A percentile compares a stretch with the other conserved stretches of the same genome.
Conservation (phyloP, 495 filamentous ascomycete genomes). For the Oleoguttula mirabilis region DNA sequence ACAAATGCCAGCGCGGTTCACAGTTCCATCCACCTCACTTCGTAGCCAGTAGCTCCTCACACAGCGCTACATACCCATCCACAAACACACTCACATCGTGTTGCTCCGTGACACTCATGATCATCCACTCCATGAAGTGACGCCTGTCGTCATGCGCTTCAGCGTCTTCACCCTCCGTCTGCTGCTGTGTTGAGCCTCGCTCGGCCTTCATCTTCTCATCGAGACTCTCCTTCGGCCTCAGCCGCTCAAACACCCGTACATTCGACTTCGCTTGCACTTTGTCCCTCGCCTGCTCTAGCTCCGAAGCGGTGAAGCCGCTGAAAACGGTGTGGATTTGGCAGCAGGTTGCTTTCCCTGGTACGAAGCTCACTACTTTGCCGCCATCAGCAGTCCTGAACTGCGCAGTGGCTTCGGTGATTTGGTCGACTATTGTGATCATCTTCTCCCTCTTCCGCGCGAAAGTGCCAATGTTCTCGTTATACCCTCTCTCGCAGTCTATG, state of each 20-base stretch:
- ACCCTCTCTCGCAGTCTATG: conserved; percentile 14
- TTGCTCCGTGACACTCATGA: conserved; percentile 4
- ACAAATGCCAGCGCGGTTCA: no score
- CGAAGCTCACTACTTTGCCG: conserved; percentile 2
- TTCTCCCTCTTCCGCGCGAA: conserved; percentile 13
- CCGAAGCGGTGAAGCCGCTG: conserved; percentile 6
- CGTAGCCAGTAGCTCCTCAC: conserved; percentile 14
- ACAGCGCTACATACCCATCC: conserved; percentile 13
- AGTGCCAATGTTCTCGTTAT: conserved; percentile 15
- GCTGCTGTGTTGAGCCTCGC: background rate
- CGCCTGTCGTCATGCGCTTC: background rate
- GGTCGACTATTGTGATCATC: conserved; percentile 6
- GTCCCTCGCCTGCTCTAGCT: conserved; percentile 10
- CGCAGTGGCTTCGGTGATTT: conserved; percentile 7
- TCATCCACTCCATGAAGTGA: conserved; percentile 15
- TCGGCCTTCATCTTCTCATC: conserved; percentile 1
- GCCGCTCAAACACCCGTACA: conserved; percentile 6
- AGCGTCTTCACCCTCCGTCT: background rate
- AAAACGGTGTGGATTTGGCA: conserved; percentile 12
- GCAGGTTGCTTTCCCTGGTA: conserved; percentile 8
- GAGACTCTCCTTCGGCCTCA: conserved; percentile 9
- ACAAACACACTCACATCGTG: conserved; percentile 12
- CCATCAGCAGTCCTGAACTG: conserved; percentile 1
- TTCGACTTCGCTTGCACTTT: conserved; percentile 3
- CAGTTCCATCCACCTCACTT: no score